These are phyloP conservation scores for Pythium grandisporangium DNA, from an alignment of 352 stramenopile genomes.

Conservation along the genomic window DNA sequence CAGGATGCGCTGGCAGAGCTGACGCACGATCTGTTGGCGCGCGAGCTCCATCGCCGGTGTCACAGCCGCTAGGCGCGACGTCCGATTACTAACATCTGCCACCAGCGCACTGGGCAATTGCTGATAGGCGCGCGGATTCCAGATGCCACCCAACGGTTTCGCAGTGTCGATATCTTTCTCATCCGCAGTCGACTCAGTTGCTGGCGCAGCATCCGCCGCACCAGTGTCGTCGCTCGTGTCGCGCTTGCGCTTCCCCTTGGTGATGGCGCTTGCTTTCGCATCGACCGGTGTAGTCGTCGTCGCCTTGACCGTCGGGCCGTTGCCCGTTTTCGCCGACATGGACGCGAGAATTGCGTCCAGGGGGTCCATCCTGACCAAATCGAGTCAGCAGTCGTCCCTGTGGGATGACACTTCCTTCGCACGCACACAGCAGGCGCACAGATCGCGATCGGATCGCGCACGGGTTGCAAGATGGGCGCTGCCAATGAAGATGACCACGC, in stretches of 20 bases:
- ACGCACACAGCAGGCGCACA: too few species aligned
- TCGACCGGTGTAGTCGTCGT: not conserved
- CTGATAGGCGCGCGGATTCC: conserved; percentile 14
- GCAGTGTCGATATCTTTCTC: not conserved
- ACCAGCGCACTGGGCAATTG: conserved; percentile 12
- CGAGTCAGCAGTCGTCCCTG: too few species aligned
- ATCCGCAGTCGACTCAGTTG: too few species aligned
- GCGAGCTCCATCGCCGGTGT: conserved; percentile 54
- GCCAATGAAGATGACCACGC: too few species aligned
- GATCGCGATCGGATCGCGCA: too few species aligned
- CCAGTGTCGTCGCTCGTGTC: not conserved
- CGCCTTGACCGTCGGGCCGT: conserved; percentile 11
- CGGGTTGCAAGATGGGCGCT: not conserved
- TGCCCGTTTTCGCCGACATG: conserved; percentile 71
- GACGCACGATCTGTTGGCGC: conserved; percentile 54
- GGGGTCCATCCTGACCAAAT: conserved; percentile 28
- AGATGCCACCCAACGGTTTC: too few species aligned
- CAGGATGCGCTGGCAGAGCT: conserved; percentile 60
- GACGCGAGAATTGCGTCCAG: conserved; percentile 73
- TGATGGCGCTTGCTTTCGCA: not conserved
- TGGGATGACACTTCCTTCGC: too few species aligned
- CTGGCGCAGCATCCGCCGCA: too few species aligned
- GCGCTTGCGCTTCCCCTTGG: conserved; percentile 17
- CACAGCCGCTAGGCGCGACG: conserved; percentile 8
- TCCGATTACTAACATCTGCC: conserved; percentile 6